Percentiles rank a stretch among this genome's conserved stretches.
These are phyloP conservation scores for Fusarium gaditjirri DNA, from an alignment of 2,329 filamentous ascomycete genomes.

Conservation along the genomic window DNA sequence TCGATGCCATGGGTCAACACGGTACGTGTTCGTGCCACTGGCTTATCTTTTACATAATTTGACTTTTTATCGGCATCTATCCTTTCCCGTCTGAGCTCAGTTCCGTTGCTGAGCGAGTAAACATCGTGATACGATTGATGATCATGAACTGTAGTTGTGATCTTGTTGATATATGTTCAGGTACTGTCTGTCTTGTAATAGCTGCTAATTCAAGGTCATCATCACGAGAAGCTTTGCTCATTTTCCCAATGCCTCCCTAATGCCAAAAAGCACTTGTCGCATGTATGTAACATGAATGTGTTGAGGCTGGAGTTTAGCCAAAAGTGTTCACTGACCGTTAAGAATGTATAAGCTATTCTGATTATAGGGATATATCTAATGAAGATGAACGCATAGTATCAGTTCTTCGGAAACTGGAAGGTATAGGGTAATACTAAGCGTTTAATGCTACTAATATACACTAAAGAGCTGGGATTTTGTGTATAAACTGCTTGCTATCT, in stretches of 20 bases:
- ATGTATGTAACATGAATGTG: neutral
- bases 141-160: neutral
- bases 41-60: slow-evolving; percentile 10
- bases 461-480: neutral
- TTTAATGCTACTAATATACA: neutral
- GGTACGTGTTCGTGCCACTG: neutral
- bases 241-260: neutral
- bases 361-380: neutral
- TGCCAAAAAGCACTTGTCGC: neutral
- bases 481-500: neutral
- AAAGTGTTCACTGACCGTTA: neutral
- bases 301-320: neutral
- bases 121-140: neutral
- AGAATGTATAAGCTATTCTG: no score
- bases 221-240: neutral
- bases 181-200: neutral
- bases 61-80: neutral
- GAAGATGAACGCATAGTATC: neutral
- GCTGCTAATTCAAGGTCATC: neutral
- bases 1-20: neutral
- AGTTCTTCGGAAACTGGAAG: neutral
- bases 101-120: neutral
- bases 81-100: neutral
- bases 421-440: neutral
- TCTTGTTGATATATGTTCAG: neutral